Conservation (phyloP, 345 rosid genomes). For the Eucalyptus lansdowneana region DNA sequence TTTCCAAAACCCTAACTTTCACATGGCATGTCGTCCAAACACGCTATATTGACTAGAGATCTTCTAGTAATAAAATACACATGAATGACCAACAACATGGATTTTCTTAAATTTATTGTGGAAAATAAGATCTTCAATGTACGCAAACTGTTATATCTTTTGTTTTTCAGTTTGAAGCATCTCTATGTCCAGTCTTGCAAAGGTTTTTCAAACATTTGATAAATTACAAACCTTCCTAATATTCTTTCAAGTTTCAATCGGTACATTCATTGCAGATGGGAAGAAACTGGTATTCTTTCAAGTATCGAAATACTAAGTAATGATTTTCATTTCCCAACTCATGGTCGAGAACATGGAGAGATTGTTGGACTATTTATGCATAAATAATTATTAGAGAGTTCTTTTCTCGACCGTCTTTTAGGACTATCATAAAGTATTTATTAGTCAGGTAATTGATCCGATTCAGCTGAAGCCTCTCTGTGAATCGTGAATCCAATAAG, state of each 20-base stretch:
- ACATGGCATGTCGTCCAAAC: not conserved
- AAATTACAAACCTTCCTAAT: not conserved
- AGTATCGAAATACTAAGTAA: slow-evolving; percentile 9
- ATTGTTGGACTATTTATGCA: not conserved
- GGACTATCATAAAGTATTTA: not conserved
- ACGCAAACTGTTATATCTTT: not conserved
- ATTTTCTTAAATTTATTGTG: not conserved
- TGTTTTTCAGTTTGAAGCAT: not conserved
- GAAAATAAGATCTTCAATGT: not conserved
- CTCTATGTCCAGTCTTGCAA: not conserved
- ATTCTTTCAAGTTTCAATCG: not conserved
- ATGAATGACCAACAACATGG: not conserved
- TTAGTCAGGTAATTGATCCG: not conserved
- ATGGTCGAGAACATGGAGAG: not conserved
- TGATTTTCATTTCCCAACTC: not conserved
- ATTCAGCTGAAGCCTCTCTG: not conserved
- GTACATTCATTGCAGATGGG: slow-evolving; percentile 17
- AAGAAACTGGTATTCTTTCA: slow-evolving; percentile 37
- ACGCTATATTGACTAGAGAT: not conserved
- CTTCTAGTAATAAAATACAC: not conserved
- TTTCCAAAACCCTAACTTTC: not conserved
- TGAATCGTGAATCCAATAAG: not conserved
- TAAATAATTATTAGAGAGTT: not conserved
- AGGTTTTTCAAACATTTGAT: not conserved
- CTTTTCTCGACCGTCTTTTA: not conserved